Evolutionary conservation across 225 moss, liverwort and hornwort species (phyloP), one percentile per base, ranked within the genome.

Genomic region (Marchantia paleacea): DNA sequence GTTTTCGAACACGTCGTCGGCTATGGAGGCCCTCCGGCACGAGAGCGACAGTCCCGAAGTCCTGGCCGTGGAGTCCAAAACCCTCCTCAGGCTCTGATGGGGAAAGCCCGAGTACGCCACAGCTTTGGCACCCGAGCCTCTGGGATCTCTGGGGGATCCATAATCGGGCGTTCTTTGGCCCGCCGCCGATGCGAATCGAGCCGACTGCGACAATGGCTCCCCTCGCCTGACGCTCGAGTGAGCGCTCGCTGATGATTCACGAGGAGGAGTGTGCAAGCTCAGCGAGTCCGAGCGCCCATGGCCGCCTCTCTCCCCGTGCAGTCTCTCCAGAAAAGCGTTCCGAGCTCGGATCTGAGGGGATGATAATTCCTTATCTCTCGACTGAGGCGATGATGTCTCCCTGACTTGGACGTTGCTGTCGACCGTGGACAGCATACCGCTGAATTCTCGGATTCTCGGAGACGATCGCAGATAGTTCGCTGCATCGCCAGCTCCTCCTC

Each of bases 41-140:
- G 77, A 62, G 12, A 62, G 47, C 22, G 77, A 62, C 62, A 77
- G 49, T 48, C 77, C 77, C 16, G 61, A 49, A n/a, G 16, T 47
- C 25, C 77, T 62, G 11, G 10, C 10, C 20, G 10, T 39, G 1
- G 47, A 61, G 39, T 77, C 61, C 12, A 49, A n/a, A 63, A 22
- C 63, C 22, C 49, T 63, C 22, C 50, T 62, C n/a, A 63, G 20
- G 49, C 63, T 26, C 8, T 62, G 61, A 53, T 53, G n/a, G 20
- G 61, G 76, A 14, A 39, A 19, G 31, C 25, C 16, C 18, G 60
- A 31, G 29, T 8, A 10, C 4, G 12, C 64, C n/a, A 26, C 64
- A 64, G 64, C 20, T 64, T 12, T 6, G 26, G 31, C 60, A 16
- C 39, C 55, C 57, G 13, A 11, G 18, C 26, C 18, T 22, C 53